Base-by-base conservation (phyloP, 2,329 filamentous ascomycete genomes). In the Nigrograna mackinnonii region DNA sequence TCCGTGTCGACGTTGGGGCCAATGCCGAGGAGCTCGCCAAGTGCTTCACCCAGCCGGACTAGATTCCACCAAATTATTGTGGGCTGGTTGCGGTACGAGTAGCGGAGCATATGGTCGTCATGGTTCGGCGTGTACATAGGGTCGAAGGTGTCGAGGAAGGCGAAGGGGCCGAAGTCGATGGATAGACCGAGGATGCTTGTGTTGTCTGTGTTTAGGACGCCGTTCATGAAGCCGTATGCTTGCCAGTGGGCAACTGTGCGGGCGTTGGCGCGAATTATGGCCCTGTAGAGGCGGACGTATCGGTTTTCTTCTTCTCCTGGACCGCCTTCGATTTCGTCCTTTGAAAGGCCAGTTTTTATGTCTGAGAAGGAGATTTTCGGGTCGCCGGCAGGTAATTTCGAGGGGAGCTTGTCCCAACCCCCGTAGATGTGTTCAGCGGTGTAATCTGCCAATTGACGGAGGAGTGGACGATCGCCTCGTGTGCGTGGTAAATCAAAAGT, bases 1-100 rank as follows among this genome's bases (percentile, higher is more conserved):
- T 80, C 69, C 9, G 86, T 80, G 58, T 99, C 91, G 22, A 92
- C 84, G 26, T 76, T 73, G 1, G 78, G 70, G 0, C 88, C 92
- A 0, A 86, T 82, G 14, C 92, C 94, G 42, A 99, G 83, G 2
- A 96, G 76, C 69, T 97, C 94, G 16, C 90, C 94, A 0, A 99
- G 66, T 0, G 87, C 82, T 71, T 99, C 94, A 43, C 91, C 94
- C 0, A 99, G 79, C 2, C 94, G 84, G 1, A 96, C 90, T 0
- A 97, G 78, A 60, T 97, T 97, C 94, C 94, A 99, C 94, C 94
- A 99, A 61, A 99, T 94, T 43, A 99, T 88, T 32, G 86, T 91
- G 0, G 94, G 91, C 64, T 99, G 94, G 65, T 96, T 96, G 54
- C 86, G 85, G 75, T 97, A 99, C 53, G 84, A 85, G 67, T 99